phyloP scores from a whole-genome alignment of 768 basidiomycete species.

The Suillus lakei region DNA sequence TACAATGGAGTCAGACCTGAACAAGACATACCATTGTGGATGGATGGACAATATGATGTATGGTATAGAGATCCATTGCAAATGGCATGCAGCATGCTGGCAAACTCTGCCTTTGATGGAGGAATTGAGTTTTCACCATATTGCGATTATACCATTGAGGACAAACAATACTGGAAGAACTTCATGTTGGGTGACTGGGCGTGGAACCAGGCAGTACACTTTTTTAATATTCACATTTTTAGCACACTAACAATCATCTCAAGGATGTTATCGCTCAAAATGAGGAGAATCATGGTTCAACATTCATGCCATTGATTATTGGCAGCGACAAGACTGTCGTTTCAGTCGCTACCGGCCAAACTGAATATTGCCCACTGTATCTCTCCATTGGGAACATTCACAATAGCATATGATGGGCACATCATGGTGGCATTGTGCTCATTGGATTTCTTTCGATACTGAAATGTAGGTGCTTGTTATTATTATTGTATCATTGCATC shows the following conservation, averaged over 20 bases:
- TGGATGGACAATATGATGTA: constrained; percentile 26
- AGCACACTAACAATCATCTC: constrained; percentile 3
- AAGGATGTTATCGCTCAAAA: constrained; percentile 14
- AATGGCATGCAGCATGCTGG: constrained; percentile 22
- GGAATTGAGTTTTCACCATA: constrained; percentile 24
- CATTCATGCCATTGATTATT: constrained; percentile 16
- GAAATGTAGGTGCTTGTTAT: too few species aligned
- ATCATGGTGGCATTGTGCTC: too few species aligned
- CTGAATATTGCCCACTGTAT: too few species aligned
- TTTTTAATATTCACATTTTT: background rate
- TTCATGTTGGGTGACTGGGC: constrained; percentile 20
- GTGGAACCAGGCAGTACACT: constrained; percentile 17
- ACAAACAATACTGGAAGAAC: background rate
- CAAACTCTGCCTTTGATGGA: constrained; percentile 25
- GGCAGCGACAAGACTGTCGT: constrained; percentile 16
- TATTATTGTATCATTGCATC: too few species aligned
- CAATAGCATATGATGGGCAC: too few species aligned
- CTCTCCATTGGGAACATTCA: too few species aligned
- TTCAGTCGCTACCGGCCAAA: too few species aligned
- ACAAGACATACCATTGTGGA: constrained; percentile 27
- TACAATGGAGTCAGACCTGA: constrained; percentile 21
- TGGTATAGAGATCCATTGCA: constrained; percentile 28
- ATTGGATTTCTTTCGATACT: too few species aligned
- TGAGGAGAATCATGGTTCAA: constrained; percentile 29
- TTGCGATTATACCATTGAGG: constrained; percentile 7